A percentile compares a stretch with the other conserved stretches of the same genome.
Conservation (phyloP, 331 rosid genomes). For the Erythrophleum ivorense region DNA sequence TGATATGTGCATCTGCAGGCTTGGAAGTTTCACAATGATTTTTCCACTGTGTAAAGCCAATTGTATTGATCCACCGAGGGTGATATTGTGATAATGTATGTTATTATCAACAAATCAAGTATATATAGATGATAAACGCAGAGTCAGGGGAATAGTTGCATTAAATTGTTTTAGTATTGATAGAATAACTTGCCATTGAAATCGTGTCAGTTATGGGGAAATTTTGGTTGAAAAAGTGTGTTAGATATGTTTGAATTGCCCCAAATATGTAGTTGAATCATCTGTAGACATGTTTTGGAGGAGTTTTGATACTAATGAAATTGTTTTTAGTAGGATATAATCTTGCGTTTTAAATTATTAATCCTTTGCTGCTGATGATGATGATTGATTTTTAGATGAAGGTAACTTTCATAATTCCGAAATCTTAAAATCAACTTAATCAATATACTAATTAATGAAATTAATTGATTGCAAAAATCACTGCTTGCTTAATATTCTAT, state of each 20-base stretch:
- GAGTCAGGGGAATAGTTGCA: too few species aligned
- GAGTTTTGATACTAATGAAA: slow-evolving; percentile 30
- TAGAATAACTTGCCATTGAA: too few species aligned
- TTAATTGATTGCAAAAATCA: too few species aligned
- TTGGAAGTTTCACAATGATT: too few species aligned
- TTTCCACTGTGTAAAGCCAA: too few species aligned
- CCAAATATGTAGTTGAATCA: slow-evolving; percentile 31
- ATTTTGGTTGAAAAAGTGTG: slow-evolving; percentile 38
- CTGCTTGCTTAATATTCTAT: too few species aligned
- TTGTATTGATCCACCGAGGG: too few species aligned
- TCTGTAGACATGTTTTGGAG: slow-evolving; percentile 12
- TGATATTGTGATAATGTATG: too few species aligned
- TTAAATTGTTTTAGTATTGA: too few species aligned
- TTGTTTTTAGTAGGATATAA: slow-evolving; percentile 9
- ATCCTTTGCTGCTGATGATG: background rate
- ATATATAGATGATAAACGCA: too few species aligned
- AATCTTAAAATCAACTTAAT: background rate
- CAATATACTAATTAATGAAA: too few species aligned
- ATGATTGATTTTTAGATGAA: background rate
- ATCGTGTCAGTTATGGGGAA: slow-evolving; percentile 37
- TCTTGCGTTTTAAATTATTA: background rate
- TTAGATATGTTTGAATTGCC: slow-evolving; percentile 29
- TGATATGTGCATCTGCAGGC: slow-evolving; percentile 60
- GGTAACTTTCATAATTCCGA: background rate
- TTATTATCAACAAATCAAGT: too few species aligned